Evolutionary conservation across 2,329 filamentous ascomycete genomes (phyloP), one percentile per base, ranked within the genome.

Genomic region (Salinomyces thailandicus): DNA sequence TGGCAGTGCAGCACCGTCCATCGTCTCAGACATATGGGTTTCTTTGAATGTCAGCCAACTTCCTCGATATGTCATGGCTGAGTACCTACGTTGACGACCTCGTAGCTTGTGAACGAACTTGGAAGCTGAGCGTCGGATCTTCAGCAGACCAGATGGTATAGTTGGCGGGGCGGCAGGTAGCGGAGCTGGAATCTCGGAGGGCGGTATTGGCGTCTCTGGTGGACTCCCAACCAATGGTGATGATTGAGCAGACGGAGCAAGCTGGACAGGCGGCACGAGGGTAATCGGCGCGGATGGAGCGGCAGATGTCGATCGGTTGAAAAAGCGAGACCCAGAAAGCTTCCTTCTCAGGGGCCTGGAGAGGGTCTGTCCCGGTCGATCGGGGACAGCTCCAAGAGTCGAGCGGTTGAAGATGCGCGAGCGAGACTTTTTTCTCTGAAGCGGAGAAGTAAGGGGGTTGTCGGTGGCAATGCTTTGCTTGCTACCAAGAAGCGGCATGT

Each of bases 1-100:
- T 11, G 50, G 49, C 16, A 40, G 30, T 14, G 42, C 33, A 11
- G 38, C 27, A 15, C 45, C 48, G 40, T 52, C 49, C 35, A 47
- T 32, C 17, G 30, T 36, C 7, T 18, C 8, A 18, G 30, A 35
- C 15, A 18, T 26, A n/a, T 26, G 9, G 22, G 22, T 26, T n/a
- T 26, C 8, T 31, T 14, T 11, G 5, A 22, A 33, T n/a, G n/a
- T n/a, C n/a, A n/a, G n/a, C n/a, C n/a, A n/a, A n/a, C n/a, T n/a
- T n/a, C n/a, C n/a, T n/a, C n/a, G n/a, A n/a, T n/a, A 13, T 7
- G 15, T 14, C 27, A 30, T 30, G n/a, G 17, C 22, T 11, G 28
- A 27, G 12, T 26, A 38, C 36, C 35, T 18, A 45, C 43, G 20
- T 8, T 33, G 31, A 16, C 22, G 35, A 7, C 15, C 16, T 24